Evolutionary conservation across 1,284 basidiomycete genomes (phyloP), one percentile per base, ranked within the genome.

Genomic region (Fomitopsis betulina): DNA sequence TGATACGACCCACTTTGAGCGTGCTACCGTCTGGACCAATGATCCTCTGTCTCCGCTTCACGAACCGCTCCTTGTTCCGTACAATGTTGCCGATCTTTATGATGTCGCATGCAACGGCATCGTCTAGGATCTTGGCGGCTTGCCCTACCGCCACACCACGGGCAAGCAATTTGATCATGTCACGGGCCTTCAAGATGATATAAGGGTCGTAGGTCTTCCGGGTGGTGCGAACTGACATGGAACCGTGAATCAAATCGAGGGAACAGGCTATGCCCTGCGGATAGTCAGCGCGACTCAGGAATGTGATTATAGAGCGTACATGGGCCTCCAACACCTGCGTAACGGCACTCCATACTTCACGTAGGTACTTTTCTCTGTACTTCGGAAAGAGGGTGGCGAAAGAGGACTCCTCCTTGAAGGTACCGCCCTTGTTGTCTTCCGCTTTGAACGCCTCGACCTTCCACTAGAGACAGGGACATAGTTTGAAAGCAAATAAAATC

Each of bases 321-420:
- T 94, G 85, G 19, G 85, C 69, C 51, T 98, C 95, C 47, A 99
- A 75, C 5, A 93, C 85, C 54, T 84, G 83, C 0, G 95, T 97
- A n/a, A 98, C 92, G 9, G 90, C 88, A 63, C 89, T 88, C 96
- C 97, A 99, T 55, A 93, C 89, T 73, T 97, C 93, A 56, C 94
- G 85, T 53, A 99, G 78, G 70, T 99, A 98, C 65, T 92, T 94
- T 83, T 99, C 96, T 58, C 97, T 86, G 72, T 99, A 99, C 75
- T 98, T 99, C 32, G 97, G 97, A 74, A 99, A 99, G 8, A 99
- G 85, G 0, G 97, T 97, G 3, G 97, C 96, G 68, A 99, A 99
- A 0, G 93, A 96, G 8, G 93, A 96, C 76, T 99, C 97, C 73
- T 99, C 96, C 5, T 88, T 82, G 74, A 99, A 94, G 1, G 94